phyloP scores from a whole-genome alignment of 305 asterid species.

The Striga hermonthica region DNA sequence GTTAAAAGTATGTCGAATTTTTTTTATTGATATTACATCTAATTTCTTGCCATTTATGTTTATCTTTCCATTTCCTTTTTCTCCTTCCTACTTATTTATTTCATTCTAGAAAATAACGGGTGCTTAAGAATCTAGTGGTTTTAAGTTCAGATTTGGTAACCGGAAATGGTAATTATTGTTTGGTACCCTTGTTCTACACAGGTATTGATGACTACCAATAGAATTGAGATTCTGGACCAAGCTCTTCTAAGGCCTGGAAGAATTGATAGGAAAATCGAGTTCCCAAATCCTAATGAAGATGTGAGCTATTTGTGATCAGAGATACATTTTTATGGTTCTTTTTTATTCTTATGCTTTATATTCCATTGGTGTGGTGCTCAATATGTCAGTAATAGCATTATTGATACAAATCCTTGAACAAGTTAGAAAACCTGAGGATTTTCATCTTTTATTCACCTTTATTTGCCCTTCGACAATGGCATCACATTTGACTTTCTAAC shows the following conservation, averaged over 20 bases:
- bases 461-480: too few relatives aligned
- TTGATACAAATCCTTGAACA: too few relatives aligned
- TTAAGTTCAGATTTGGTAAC: not conserved
- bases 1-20: conserved; percentile 40
- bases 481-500: not conserved
- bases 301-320: not conserved
- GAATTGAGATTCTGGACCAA: conserved; percentile 1
- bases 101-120: too few relatives aligned
- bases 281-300: not conserved
- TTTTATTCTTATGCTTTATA: not conserved
- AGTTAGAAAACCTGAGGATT: too few relatives aligned
- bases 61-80: not conserved
- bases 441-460: too few relatives aligned
- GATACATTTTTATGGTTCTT: not conserved
- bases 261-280: conserved; percentile 4
- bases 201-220: conserved; percentile 4
- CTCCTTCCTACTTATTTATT: not conserved
- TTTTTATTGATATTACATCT: too few relatives aligned
- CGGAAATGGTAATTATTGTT: not conserved
- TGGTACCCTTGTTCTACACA: not conserved
- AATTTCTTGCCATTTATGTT: too few relatives aligned
- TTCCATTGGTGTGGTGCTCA: too few relatives aligned
- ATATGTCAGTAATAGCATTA: too few relatives aligned
- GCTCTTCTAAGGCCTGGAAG: conserved; percentile 3
- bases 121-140: not conserved